These are phyloP conservation scores for Puccinia polysora DNA, from an alignment of 1,284 basidiomycete species.

Conservation along the genomic window DNA sequence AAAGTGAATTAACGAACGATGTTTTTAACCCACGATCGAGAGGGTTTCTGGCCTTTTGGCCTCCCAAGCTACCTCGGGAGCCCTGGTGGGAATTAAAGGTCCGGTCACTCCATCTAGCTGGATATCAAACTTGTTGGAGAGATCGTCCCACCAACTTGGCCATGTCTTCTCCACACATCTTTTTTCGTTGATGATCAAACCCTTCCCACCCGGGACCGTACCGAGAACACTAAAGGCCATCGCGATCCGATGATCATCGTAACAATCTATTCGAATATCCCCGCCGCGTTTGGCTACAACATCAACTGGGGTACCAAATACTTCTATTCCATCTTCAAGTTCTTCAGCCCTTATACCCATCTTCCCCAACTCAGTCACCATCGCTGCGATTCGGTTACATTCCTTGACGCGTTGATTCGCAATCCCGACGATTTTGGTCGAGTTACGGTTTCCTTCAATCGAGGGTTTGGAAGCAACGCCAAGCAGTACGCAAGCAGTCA, in stretches of 20 bases:
- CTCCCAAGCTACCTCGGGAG: slow-evolving; percentile 42
- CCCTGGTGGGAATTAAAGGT: slow-evolving; percentile 46
- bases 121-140: slow-evolving; percentile 72
- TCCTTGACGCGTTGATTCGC: slow-evolving; percentile 99
- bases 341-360: slow-evolving; percentile 91
- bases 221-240: slow-evolving; percentile 95
- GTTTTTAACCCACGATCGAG: slow-evolving; percentile 18
- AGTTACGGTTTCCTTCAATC: slow-evolving; percentile 52
- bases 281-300: slow-evolving; percentile 55
- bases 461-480: slow-evolving; percentile 65
- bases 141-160: slow-evolving; percentile 99
- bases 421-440: slow-evolving; percentile 84
- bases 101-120: slow-evolving; percentile 45
- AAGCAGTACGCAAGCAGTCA: slow-evolving; percentile 86
- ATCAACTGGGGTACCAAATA: slow-evolving; percentile 69
- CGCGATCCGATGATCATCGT: slow-evolving; percentile 96
- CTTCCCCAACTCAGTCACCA: slow-evolving; percentile 93
- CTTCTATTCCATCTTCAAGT: slow-evolving; percentile 84
- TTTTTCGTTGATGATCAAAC: slow-evolving; percentile 86
- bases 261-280: slow-evolving; percentile 80
- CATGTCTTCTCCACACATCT: slow-evolving; percentile 99
- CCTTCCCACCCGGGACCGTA: slow-evolving; percentile 61
- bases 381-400: slow-evolving; percentile 91
- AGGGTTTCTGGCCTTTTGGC: slow-evolving; percentile 42
- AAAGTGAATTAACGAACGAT: slow-evolving; percentile 45